Conservation (phyloP, 2,329 filamentous ascomycete species). For the Sporothrix variecibatus region DNA sequence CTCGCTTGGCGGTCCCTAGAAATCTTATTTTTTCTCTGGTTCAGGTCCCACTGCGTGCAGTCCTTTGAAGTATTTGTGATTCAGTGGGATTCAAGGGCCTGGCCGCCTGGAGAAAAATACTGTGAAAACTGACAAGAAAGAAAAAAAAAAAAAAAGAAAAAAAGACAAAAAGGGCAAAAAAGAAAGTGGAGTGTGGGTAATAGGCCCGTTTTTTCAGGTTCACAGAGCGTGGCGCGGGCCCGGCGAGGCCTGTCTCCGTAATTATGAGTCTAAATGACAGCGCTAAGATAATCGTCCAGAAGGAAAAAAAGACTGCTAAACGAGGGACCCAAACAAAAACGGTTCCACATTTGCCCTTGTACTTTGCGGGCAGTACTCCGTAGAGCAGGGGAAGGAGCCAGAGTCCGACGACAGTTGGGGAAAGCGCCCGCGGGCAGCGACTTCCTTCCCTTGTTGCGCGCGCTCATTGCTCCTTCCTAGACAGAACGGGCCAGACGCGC, state of each 20-base stretch:
- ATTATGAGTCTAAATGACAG: background rate
- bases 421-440: background rate
- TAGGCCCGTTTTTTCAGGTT: background rate
- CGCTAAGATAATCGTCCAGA: too few relatives aligned
- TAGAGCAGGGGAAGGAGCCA: background rate
- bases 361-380: background rate
- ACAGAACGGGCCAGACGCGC: background rate
- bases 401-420: background rate
- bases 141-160: background rate
- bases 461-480: background rate
- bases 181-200: background rate
- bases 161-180: background rate
- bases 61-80: background rate
- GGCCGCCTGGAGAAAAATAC: background rate
- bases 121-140: background rate
- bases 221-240: background rate
- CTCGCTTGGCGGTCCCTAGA: slow-evolving; percentile 1
- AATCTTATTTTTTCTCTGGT: background rate
- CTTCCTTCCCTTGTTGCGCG: too few relatives aligned
- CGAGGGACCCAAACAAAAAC: background rate
- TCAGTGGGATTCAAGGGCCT: background rate
- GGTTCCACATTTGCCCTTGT: background rate
- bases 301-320: background rate
- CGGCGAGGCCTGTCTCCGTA: background rate
- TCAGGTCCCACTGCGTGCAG: background rate